Evolutionary conservation across 2,329 filamentous ascomycete species (phyloP), one percentile per base, ranked within the genome.

Genomic region (Fonsecaea pugnacius): DNA sequence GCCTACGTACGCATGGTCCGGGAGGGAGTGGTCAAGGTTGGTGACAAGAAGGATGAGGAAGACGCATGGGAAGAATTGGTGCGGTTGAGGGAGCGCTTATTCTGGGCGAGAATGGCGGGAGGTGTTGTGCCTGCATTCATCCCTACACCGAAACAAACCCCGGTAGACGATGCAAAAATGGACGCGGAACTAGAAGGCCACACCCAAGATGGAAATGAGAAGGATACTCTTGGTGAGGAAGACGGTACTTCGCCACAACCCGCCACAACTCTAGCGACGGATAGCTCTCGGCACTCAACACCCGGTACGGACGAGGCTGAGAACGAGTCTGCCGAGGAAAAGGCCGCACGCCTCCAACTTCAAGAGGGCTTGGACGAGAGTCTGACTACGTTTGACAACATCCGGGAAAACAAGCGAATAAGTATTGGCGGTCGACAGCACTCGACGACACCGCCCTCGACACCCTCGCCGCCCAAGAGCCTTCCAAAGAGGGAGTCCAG

Each of bases 61-160:
- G 86, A 87, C 32, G 92, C 92, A 0, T 99, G 95, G 95, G 94
- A 98, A 74, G 95, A 99, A 79, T 92, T 92, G 63, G 90, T 97
- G 10, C 87, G 90, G 33, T 78, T 98, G 54, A 85, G 95, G 57
- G 95, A 99, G 76, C 89, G 94, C 71, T 96, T 99, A 90, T 99
- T 99, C 75, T 99, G 95, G 95, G 87, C 91, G 57, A 86, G 95
- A 61, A 87, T 99, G 58, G 94, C 94, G 30, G 95, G 93, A 32
- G 95, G 95, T 14, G 92, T 99, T 1, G 80, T 98, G 12, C 95
- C 94, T 1, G 81, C 85, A 12, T 80, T 81, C 57, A 69, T 80
- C 21, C 68, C 69, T 18, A 67, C 65, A 21, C 65, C 60, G 36
- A 71, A 70, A 40, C 50, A 67, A 16, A 67, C 63, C 4, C 67